Evolutionary conservation across 805 yeast genomes (phyloP), one percentile per base, ranked within the genome.

Genomic region (Candida ulmi): DNA sequence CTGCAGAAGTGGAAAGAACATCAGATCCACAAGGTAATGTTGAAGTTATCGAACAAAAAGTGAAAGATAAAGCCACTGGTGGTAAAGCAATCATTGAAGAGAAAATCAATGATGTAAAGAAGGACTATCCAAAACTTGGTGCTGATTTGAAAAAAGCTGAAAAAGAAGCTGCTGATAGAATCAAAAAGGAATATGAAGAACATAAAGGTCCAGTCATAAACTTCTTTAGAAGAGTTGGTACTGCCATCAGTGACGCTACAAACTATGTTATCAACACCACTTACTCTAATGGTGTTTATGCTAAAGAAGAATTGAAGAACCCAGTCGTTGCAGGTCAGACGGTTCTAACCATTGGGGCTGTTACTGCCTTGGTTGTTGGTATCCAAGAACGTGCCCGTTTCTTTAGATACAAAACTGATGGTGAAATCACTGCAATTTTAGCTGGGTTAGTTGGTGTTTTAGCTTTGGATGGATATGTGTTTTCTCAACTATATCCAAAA

Each of bases 261-360:
- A 41, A 43, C 21, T 52, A 50, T 25, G 43, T 50, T 15, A 38
- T 38, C 11, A 43, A 50, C 16, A 35, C 56, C 21, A 43, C 58
- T 7, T 39, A 46, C 17, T 35, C 50, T 13, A 53, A 58, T 15
- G 38, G 50, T 18, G 43, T 40, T 13, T 41, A 47, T 17, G 51
- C 64, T 19, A 33, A 43, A 23, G 56, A 56, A 26, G 83, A 78
- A 55, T 64, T 79, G 46, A 68, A 76, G 51, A 78, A 80, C 63
- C 86, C 86, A 0, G 82, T 74, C 4, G 82, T 80, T 34, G 61
- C 73, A 16, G 58, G 74, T 25, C 83, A 79, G 57, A 59, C 71
- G 3, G 63, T 74, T 15, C 65, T 76, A 32, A 69, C 76, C 24
- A 54, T 69, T 8, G 69, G 74, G 30, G 73, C 74, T 13, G 54